Evolutionary conservation across 2,329 filamentous ascomycete species (phyloP), one percentile per base, ranked within the genome.

Genomic region (Calonectria pseudoreteaudii): DNA sequence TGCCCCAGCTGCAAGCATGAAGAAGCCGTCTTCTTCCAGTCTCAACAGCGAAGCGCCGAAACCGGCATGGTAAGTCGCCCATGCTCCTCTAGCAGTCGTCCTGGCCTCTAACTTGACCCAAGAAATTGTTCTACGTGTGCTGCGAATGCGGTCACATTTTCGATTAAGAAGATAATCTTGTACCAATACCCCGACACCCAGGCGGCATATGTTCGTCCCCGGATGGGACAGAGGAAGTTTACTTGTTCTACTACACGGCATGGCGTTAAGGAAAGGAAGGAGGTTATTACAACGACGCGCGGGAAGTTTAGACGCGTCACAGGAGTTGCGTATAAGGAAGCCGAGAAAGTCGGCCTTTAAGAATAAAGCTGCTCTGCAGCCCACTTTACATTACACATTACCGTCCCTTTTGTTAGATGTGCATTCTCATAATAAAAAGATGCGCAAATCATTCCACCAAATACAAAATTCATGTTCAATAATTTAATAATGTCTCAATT

Each of bases 21-120:
- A 80, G 96, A 98, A 86, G 95, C 96, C 58, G 97, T 99, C 74
- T 99, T 98, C 88, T 99, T 99, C 89, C 97, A 99, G 88, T 98
- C 96, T 75, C 97, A 99, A 84, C 96, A 98, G 88, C 94, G 97
- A 86, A 98, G 94, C 79, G 95, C 95, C 64, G 96, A 98, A 86
- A 99, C 97, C 56, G 97, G 97, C 87, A 99, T 99, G 97, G 97
- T 98, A 86, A 89, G 94, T 81, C 68, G 58, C 26, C 71, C 20
- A n/a, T 16, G 30, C 52, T 64, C 36, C 52, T 31, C 70, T 14
- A 30, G 28, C 49, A 30, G 31, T 20, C 23, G 13, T 16, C 31
- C 30, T 10, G 7, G 16, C 31, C 50, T 44, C 68, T 76, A 70
- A 78, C 68, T 34, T 26, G 44, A 26, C 11, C 14, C 7, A 79